phyloP scores from a whole-genome alignment of 2,329 filamentous ascomycete genomes.

The Ascochyta pisi region DNA sequence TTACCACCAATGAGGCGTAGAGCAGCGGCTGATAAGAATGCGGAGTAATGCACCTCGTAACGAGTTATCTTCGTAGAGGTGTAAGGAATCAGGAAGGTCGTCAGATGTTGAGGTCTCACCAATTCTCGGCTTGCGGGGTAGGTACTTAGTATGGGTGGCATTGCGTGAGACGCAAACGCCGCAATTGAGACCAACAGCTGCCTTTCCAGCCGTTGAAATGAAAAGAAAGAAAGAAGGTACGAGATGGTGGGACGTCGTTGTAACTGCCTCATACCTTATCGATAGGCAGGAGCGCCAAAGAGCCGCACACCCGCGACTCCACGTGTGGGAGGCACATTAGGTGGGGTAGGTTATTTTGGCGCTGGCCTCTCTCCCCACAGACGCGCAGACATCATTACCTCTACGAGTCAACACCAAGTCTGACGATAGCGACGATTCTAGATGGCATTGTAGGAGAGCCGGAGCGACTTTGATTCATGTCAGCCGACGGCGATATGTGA shows the following conservation, averaged over 20 bases:
- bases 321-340: slow-evolving; percentile 8
- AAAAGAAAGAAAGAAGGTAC: neutral
- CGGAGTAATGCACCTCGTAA: slow-evolving; percentile 15
- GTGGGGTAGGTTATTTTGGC: slow-evolving; percentile 13
- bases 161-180: neutral
- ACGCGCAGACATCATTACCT: neutral
- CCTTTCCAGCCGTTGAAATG: neutral
- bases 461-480: neutral
- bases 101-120: slow-evolving; percentile 15
- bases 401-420: neutral
- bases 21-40: slow-evolving; percentile 17
- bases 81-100: slow-evolving; percentile 14
- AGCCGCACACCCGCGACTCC: slow-evolving; percentile 14
- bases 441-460: neutral
- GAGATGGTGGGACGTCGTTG: slow-evolving; percentile 24
- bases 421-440: neutral
- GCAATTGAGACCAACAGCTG: neutral
- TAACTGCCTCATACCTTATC: slow-evolving; percentile 22
- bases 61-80: slow-evolving; percentile 1
- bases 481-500: neutral
- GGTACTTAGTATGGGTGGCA: neutral
- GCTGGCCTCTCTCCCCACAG: neutral
- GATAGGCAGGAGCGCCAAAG: slow-evolving; percentile 23
- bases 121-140: slow-evolving; percentile 14
- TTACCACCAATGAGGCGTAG: slow-evolving; percentile 18